Percentiles rank a stretch among this genome's conserved stretches.
phyloP scores from a whole-genome alignment of 805 yeast genomes.

The Lipomyces orientalis region DNA sequence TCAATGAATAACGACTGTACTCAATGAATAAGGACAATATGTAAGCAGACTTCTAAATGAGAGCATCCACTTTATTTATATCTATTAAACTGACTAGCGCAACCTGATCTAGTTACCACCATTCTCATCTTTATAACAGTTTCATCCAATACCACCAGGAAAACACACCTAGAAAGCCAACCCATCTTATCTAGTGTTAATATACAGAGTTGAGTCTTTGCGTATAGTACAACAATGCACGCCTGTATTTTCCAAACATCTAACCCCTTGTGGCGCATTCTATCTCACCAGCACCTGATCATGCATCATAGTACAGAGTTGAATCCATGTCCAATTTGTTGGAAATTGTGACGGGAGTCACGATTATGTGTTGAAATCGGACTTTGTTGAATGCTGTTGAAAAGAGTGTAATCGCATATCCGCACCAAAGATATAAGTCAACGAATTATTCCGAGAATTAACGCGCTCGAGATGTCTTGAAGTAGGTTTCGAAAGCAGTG shows the following conservation, averaged over 20 bases:
- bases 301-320: constrained; percentile 14
- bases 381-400: constrained; percentile 9
- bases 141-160: no score
- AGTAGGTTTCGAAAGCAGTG: constrained; percentile 36
- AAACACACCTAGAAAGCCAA: background rate
- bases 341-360: background rate
- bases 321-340: constrained; percentile 5
- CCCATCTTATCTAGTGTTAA: background rate
- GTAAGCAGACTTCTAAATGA: no score
- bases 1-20: no score
- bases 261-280: background rate
- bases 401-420: background rate
- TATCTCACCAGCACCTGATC: background rate
- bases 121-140: no score
- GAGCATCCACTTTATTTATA: no score
- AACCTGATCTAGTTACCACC: no score
- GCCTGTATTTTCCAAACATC: background rate
- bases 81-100: no score
- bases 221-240: background rate
- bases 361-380: constrained; percentile 6
- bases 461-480: constrained; percentile 35
- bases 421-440: background rate
- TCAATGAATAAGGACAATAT: no score
- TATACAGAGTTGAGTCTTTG: constrained; percentile 1
- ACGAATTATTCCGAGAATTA: background rate